Conservation (phyloP, 352 stramenopile genomes). For the Phytophthora meadii region DNA sequence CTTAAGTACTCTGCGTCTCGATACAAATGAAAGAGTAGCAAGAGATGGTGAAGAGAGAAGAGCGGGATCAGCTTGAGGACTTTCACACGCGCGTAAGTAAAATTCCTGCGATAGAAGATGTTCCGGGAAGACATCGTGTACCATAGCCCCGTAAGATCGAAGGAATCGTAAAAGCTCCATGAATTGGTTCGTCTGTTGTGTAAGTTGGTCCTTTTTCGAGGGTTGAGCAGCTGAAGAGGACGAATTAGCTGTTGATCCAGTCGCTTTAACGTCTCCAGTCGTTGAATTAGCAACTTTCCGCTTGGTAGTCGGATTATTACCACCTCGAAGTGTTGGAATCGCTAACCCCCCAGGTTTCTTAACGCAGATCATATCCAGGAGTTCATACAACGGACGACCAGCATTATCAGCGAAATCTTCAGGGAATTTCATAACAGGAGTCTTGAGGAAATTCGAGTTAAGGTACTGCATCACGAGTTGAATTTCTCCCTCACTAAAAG, state of each 20-base stretch:
- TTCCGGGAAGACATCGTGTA: constrained; percentile 88
- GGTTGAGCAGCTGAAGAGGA: constrained; percentile 11
- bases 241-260: not conserved
- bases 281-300: constrained; percentile 12
- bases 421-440: constrained; percentile 73
- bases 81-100: constrained; percentile 85
- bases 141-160: constrained; percentile 91
- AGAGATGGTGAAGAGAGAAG: constrained; percentile 52
- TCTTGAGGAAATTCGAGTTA: constrained; percentile 82
- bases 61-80: constrained; percentile 52
- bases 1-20: constrained; percentile 58
- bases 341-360: constrained; percentile 72
- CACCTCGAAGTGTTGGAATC: constrained; percentile 26
- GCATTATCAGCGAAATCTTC: constrained; percentile 76
- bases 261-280: not conserved
- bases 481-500: constrained; percentile 55
- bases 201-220: constrained; percentile 68
- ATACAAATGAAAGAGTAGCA: constrained; percentile 55
- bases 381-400: constrained; percentile 87
- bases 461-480: constrained; percentile 86
- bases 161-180: constrained; percentile 91
- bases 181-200: constrained; percentile 77
- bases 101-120: constrained; percentile 80
- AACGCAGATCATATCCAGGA: constrained; percentile 90
- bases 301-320: constrained; percentile 13